phyloP scores from a whole-genome alignment of 2,329 filamentous ascomycete species.

The Colletotrichum lentis region DNA sequence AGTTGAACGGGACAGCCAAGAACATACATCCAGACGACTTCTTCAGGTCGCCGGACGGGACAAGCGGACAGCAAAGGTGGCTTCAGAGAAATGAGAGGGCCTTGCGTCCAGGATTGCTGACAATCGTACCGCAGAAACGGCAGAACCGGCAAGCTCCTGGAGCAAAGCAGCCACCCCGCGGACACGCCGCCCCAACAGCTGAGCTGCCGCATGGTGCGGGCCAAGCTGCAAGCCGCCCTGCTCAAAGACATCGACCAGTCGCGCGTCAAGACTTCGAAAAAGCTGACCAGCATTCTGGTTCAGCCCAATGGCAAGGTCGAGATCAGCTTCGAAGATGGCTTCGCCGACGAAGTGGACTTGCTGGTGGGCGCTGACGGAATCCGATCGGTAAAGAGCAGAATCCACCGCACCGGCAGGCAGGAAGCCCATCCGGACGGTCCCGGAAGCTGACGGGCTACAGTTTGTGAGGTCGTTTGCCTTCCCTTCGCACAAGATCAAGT shows the following conservation, averaged over 20 bases:
- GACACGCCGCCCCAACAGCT: slow-evolving; percentile 42
- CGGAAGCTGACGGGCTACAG: slow-evolving; percentile 40
- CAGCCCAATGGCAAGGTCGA: slow-evolving; percentile 48
- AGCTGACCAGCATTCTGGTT: slow-evolving; percentile 52
- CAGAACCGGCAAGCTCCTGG: slow-evolving; percentile 44
- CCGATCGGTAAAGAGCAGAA: slow-evolving; percentile 53
- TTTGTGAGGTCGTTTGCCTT: slow-evolving; percentile 53
- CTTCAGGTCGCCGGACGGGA: slow-evolving; percentile 43
- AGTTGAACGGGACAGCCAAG: slow-evolving; percentile 46
- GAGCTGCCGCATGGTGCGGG: slow-evolving; percentile 45
- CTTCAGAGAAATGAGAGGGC: neutral
- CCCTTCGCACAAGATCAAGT: slow-evolving; percentile 54
- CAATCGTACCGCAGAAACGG: slow-evolving; percentile 42
- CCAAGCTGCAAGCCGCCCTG: slow-evolving; percentile 58
- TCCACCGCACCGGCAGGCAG: neutral
- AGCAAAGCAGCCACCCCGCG: slow-evolving; percentile 39
- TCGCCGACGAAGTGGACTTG: slow-evolving; percentile 52
- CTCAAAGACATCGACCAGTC: slow-evolving; percentile 55
- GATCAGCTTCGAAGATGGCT: slow-evolving; percentile 57
- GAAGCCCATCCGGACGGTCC: no score
- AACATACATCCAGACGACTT: slow-evolving; percentile 45
- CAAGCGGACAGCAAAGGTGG: slow-evolving; percentile 43
- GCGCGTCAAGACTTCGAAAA: slow-evolving; percentile 55
- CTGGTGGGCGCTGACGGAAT: slow-evolving; percentile 63
- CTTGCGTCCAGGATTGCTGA: neutral